phyloP scores from a whole-genome alignment of 2,329 filamentous ascomycete genomes.

The Furcasterigmium furcatum region DNA sequence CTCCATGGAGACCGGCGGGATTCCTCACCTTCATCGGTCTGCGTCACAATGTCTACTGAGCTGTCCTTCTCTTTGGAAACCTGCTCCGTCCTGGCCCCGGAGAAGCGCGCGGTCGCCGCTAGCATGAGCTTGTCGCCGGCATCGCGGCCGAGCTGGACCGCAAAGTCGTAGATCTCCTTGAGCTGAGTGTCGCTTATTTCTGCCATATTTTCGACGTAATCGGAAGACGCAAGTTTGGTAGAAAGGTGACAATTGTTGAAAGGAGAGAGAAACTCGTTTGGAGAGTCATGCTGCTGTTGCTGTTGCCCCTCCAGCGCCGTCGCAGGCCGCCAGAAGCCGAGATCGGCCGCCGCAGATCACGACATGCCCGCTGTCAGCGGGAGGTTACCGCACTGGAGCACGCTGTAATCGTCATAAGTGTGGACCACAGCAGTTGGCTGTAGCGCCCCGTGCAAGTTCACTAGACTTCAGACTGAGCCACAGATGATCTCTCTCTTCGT shows the following conservation, averaged over 20 bases:
- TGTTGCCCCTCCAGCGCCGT: neutral
- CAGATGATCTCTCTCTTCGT: no score
- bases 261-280: neutral
- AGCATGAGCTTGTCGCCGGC: conserved; percentile 66
- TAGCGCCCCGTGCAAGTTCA: no score
- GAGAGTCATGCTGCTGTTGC: neutral
- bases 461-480: no score
- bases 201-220: conserved; percentile 6
- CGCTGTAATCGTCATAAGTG: neutral
- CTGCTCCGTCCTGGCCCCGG: conserved; percentile 27
- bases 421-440: no score
- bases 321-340: conserved; percentile 2
- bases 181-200: conserved; percentile 44
- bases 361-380: neutral
- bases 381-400: neutral
- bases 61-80: conserved; percentile 65
- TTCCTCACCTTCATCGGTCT: conserved; percentile 50
- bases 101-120: conserved; percentile 55
- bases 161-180: conserved; percentile 66
- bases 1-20: neutral
- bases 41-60: conserved; percentile 73
- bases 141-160: conserved; percentile 66
- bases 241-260: neutral
- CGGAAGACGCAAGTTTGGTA: neutral
- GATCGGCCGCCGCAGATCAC: neutral